Base-by-base conservation (phyloP, 2,329 filamentous ascomycete species). In the Malbranchea zuffiana region DNA sequence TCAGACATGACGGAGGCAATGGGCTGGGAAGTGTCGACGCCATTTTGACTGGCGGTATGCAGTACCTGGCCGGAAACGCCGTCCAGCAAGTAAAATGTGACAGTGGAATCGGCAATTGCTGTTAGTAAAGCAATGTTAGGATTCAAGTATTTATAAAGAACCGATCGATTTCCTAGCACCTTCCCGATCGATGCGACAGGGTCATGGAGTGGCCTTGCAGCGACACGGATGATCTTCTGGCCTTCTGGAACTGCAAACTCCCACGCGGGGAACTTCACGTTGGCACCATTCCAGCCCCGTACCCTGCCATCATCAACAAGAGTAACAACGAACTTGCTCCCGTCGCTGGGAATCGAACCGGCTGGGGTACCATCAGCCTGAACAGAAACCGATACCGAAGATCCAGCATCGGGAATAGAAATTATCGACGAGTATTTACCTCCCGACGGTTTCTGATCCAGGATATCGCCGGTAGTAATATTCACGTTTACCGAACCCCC, bases 141-240 rank as follows among this genome's bases (percentile, higher is more conserved):
- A 62, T 92, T 94, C 26, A 98, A 66, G 56, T 96, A 96, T 63
- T 98, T 98, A 74, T 98, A 98, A 45, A 88, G 74, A 32, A 98
- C 90, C n/a, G 78, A 79, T 28, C 90, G 76, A 52, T 98, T 82
- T 17, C 86, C 87, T 15, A 98, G 73, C 1, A 96, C 90, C 41
- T 84, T 85, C 6, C 90, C 90, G 49, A 98, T 94, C 1, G 90
- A 96, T 3, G 90, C 88, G 32, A 96, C 78, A 0, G 85, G 85
- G 49, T 98, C 87, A 46, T 88, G 80, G 2, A 72, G 54, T 6
- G 84, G 78, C 32, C 79, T 73, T 12, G 78, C 70, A 2, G 78
- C 78, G 25, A 90, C 68, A 29, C 71, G 66, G 5, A 79, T 65
- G 37, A 96, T 75, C 41, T 68, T 75, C 55, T 92, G 74, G 7